phyloP scores from a whole-genome alignment of 331 rosid genomes.

The Acacia concinna region DNA sequence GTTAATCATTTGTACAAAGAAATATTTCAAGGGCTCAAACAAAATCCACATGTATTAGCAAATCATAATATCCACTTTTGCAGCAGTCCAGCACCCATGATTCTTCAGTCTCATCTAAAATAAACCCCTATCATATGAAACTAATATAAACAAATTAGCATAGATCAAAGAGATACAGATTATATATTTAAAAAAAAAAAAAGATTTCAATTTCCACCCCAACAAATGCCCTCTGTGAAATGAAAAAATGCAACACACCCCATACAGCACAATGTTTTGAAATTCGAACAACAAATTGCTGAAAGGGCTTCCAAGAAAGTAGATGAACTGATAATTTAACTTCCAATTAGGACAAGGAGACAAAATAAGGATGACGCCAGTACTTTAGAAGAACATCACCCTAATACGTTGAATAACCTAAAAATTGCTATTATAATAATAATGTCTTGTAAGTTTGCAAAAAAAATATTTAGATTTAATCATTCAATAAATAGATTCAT shows the following conservation, averaged over 20 bases:
- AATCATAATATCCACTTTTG: neutral
- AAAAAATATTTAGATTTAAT: neutral
- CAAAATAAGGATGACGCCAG: neutral
- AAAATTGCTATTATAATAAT: neutral
- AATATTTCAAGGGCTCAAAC: neutral
- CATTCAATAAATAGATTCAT: neutral
- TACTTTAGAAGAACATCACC: neutral
- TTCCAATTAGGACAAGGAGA: neutral
- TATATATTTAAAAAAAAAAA: neutral
- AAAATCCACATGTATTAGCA: neutral
- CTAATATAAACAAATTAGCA: neutral
- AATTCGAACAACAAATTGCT: neutral
- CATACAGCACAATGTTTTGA: constrained; percentile 6
- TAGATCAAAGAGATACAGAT: too few relatives aligned
- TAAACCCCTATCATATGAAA: neutral
- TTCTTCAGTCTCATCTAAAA: neutral
- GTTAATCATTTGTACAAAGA: neutral
- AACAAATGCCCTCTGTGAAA: neutral
- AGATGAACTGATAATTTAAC: neutral
- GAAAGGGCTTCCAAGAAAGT: neutral
- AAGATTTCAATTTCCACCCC: neutral
- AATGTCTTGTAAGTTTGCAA: neutral
- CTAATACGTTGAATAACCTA: neutral
- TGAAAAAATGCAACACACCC: neutral
- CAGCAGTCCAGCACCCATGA: neutral